These are phyloP conservation scores for Falciphora oryzae DNA, from an alignment of 2,329 filamentous ascomycete species.

Conservation along the genomic window DNA sequence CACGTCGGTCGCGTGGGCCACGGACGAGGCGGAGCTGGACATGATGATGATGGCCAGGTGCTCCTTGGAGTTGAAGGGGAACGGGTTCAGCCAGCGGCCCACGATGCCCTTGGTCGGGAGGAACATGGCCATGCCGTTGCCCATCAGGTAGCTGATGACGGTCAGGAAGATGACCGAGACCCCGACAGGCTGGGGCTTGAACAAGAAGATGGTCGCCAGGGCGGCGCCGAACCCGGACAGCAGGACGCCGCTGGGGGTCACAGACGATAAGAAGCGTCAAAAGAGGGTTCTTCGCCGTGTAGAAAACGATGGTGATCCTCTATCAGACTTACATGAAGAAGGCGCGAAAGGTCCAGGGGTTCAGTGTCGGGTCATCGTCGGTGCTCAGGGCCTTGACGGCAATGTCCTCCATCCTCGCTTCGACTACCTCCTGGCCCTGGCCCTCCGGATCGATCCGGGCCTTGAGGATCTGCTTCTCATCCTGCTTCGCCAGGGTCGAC, in stretches of 20 bases:
- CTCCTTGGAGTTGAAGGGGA: constrained; percentile 21
- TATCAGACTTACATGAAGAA: constrained; percentile 11
- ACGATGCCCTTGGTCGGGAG: constrained; percentile 26
- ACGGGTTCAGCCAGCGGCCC: constrained; percentile 24
- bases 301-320: neutral
- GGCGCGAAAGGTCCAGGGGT: constrained; percentile 18
- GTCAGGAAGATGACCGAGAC: constrained; percentile 40
- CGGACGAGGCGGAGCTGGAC: constrained; percentile 16
- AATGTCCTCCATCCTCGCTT: constrained; percentile 12
- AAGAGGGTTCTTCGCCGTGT: too few relatives aligned
- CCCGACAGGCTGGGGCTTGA: constrained; percentile 39
- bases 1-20: constrained; percentile 28
- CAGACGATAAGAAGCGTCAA: constrained; percentile 10
- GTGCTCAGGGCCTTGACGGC: constrained; percentile 17
- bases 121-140: constrained; percentile 32
- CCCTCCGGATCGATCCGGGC: constrained; percentile 7
- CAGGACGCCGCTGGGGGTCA: constrained; percentile 19
- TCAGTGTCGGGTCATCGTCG: constrained; percentile 18
- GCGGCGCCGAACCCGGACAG: constrained; percentile 30
- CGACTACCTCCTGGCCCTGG: constrained; percentile 6
- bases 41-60: constrained; percentile 20
- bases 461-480: neutral
- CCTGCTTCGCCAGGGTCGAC: neutral
- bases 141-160: constrained; percentile 37
- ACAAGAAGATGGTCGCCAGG: constrained; percentile 38